A percentile compares a stretch with the other conserved stretches of the same genome.
phyloP scores from a whole-genome alignment of 176 grass and related monocot genomes.

The Panicum miliaceum region DNA sequence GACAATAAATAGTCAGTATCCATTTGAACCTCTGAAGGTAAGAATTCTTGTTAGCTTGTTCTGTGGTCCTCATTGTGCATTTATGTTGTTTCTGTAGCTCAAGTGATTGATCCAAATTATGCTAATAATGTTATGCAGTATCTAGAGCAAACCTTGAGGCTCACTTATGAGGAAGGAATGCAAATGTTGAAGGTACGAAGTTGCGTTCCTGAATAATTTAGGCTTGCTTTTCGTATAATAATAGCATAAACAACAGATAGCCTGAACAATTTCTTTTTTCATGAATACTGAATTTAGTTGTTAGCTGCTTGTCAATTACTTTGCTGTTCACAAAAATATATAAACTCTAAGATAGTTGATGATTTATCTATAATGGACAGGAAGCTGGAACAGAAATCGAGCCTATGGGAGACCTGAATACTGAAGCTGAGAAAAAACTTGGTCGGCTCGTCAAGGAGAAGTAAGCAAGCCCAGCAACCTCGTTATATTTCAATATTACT shows the following conservation, averaged over 20 bases:
- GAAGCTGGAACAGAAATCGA: conserved; percentile 86
- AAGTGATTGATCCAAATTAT: conserved; percentile 6
- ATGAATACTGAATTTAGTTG: no score
- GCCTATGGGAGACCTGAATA: conserved; percentile 91
- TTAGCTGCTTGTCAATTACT: no score
- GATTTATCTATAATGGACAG: conserved; percentile 48
- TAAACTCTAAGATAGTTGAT: no score
- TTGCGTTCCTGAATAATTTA: background rate
- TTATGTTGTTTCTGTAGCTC: background rate
- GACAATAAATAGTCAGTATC: conserved; percentile 81
- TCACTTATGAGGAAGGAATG: conserved; percentile 84
- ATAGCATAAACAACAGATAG: no score
- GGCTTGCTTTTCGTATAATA: no score
- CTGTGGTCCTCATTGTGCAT: background rate
- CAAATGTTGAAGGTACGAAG: conserved; percentile 81
- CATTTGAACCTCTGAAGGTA: conserved; percentile 89
- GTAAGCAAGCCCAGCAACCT: conserved; percentile 33
- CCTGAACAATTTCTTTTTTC: no score
- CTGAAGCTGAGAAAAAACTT: conserved; percentile 89
- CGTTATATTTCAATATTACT: background rate
- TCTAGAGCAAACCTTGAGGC: conserved; percentile 75
- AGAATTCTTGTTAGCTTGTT: background rate
- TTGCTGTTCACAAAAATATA: no score
- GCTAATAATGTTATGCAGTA: conserved; percentile 66
- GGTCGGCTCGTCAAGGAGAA: conserved; percentile 79